phyloP scores from a whole-genome alignment of 305 asterid genomes.

The Stenogyne calaminthoides region DNA sequence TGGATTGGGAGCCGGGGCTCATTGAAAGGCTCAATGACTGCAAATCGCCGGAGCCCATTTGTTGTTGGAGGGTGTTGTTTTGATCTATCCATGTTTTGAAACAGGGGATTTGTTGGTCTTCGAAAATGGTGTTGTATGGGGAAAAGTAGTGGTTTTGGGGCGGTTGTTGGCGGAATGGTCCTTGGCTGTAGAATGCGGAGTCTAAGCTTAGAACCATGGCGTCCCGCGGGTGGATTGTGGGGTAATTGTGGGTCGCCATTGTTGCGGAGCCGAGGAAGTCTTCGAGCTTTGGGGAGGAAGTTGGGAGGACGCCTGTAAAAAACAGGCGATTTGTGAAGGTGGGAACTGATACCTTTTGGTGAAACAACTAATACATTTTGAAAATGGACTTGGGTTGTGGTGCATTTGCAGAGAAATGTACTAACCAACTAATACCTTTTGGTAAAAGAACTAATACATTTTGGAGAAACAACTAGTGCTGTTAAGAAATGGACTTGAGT shows the following conservation, averaged over 20 bases:
- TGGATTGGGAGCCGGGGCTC: conserved; percentile 81
- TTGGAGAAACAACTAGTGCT: too few relatives aligned
- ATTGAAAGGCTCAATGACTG: conserved; percentile 67
- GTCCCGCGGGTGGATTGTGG: conserved; percentile 40
- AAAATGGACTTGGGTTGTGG: too few relatives aligned
- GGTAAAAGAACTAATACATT: too few relatives aligned
- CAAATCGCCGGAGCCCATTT: conserved; percentile 40
- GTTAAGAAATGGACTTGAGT: too few relatives aligned
- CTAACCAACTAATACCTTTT: too few relatives aligned
- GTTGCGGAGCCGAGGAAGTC: conserved; percentile 73
- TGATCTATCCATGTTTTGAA: conserved; percentile 60
- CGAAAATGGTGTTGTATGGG: conserved; percentile 35
- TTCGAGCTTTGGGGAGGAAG: conserved; percentile 74
- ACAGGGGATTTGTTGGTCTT: conserved; percentile 43
- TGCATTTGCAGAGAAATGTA: too few relatives aligned
- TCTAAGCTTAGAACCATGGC: conserved; percentile 57
- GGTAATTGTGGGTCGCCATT: conserved; percentile 46
- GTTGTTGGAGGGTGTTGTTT: conserved; percentile 36
- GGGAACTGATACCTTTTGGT: too few relatives aligned
- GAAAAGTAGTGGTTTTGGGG: conserved; percentile 39
- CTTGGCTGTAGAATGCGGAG: conserved; percentile 53
- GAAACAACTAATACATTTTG: too few relatives aligned
- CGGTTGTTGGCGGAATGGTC: conserved; percentile 39
- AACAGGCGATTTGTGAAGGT: not conserved
- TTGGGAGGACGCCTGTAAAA: conserved; percentile 43